Base-by-base conservation (phyloP, 768 basidiomycete genomes). In the Suillus brevipes region DNA sequence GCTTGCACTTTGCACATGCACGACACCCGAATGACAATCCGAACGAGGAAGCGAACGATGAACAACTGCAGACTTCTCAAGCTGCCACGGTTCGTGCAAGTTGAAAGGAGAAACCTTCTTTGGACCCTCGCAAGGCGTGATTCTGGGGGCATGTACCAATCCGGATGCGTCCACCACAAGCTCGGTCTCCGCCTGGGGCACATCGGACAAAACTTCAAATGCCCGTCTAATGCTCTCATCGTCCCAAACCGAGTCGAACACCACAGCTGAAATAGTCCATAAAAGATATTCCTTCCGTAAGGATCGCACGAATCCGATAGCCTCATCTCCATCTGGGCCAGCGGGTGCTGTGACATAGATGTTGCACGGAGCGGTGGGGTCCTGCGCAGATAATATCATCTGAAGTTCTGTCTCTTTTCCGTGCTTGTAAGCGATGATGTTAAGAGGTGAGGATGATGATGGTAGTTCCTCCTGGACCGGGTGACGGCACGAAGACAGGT, bases 291-390 rank as follows among this genome's bases (percentile, higher is more conserved):
- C 79, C 47, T 70, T 70, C 3, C 72, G 66, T 20, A 79, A 66
- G 9, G 75, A 69, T 40, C 77, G 63, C 10, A 72, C 65, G 36
- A 81, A 70, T 4, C 80, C 80, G 20, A 69, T 60, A 1, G 73
- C 73, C n/a, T 74, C 73, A 34, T 71, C 73, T 8, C 77, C 77
- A 61, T 76, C 70, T 25, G 67, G 45, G 5, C 75, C 78, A 28
- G 71, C 64, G n/a, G 69, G 57, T 5, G 77, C 72, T 13, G 68
- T 50, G 37, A 80, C 67, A 77, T 77, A 78, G 28, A 78, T 38
- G 49, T 31, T 68, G 68, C 31, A 66, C 14, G 53, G 63, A 61
- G 14, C 58, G 13, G 64, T 73, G 61, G 12, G 65, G 31, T 14
- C 31, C n/a, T 43, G 53, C n/a, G n/a, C 28, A 31, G n/a, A 43